Percentiles rank a stretch among this genome's conserved stretches.
Conservation (phyloP, 202 grass and related monocot species). For the Hordeum pubiflorum region DNA sequence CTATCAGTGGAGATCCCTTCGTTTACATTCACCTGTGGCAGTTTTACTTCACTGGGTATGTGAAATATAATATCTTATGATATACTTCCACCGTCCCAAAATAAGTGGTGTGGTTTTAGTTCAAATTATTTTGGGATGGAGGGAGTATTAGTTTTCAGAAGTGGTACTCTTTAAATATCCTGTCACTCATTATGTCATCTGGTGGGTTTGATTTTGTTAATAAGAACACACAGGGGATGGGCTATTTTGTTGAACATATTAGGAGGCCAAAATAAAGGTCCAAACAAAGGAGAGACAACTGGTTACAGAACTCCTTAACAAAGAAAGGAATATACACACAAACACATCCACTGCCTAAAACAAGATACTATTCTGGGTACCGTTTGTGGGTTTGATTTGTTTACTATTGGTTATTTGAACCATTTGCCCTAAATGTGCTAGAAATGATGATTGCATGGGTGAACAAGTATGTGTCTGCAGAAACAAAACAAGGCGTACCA, state of each 20-base stretch:
- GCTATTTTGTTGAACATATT: neutral
- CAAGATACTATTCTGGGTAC: neutral
- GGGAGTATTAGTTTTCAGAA: neutral
- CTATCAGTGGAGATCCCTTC: conserved; percentile 80
- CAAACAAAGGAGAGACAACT: neutral
- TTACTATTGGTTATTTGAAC: neutral
- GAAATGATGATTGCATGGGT: neutral
- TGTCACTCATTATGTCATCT: neutral
- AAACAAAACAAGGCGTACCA: neutral
- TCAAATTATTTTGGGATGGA: too few species aligned
- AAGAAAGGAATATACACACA: neutral
- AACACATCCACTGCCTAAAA: neutral
- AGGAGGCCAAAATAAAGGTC: neutral
- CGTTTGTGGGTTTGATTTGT: neutral
- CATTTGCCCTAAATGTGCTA: neutral
- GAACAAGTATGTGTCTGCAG: neutral
- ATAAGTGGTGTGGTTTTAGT: too few species aligned
- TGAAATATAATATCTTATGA: neutral
- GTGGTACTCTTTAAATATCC: neutral
- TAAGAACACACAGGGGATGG: neutral
- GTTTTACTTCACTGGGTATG: conserved; percentile 90
- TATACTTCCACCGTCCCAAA: neutral
- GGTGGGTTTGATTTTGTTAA: neutral
- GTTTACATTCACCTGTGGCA: conserved; percentile 72
- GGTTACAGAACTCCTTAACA: neutral